Evolutionary conservation across 495 filamentous ascomycete species (phyloP).

Genomic region (Penicillium atrosanguineum): DNA sequence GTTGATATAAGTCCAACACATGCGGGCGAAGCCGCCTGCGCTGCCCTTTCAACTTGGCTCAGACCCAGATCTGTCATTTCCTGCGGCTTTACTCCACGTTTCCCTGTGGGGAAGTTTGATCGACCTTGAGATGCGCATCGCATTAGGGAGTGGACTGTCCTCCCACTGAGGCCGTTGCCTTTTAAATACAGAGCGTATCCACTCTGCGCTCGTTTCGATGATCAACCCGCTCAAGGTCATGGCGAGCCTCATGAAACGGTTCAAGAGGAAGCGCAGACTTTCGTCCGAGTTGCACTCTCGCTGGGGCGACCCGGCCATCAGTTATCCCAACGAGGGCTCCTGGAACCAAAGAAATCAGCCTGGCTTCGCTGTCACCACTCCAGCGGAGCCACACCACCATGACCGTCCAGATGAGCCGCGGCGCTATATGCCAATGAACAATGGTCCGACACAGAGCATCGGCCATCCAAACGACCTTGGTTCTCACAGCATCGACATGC

Average conservation of each 20-base stretch:
- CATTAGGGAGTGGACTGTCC: conserved; percentile 19
- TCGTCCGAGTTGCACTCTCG: conserved; percentile 42
- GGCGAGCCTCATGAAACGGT: conserved; percentile 35
- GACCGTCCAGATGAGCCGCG: conserved; percentile 3
- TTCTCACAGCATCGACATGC: conserved; percentile 6
- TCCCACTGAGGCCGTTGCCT: conserved; percentile 12
- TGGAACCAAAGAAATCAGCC: conserved; percentile 41
- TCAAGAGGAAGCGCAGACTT: conserved; percentile 39
- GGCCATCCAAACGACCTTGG: not conserved
- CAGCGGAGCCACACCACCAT: not conserved
- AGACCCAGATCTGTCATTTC: not conserved
- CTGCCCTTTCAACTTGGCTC: not conserved
- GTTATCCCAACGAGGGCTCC: conserved; percentile 41
- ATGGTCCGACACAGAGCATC: not conserved
- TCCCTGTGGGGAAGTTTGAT: conserved; percentile 9
- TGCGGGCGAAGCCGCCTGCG: conserved; percentile 10
- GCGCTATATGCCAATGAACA: conserved; percentile 10
- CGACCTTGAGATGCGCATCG: conserved; percentile 20
- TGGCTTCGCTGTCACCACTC: conserved; percentile 14
- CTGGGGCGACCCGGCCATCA: conserved; percentile 45
- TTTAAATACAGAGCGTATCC: not conserved
- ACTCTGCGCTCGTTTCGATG: conserved; percentile 21
- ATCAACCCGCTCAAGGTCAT: conserved; percentile 28
- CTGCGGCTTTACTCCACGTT: not conserved
- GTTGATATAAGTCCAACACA: conserved; percentile 31